Evolutionary conservation across 768 basidiomycete species (phyloP).

Genomic region (Mycena venus): DNA sequence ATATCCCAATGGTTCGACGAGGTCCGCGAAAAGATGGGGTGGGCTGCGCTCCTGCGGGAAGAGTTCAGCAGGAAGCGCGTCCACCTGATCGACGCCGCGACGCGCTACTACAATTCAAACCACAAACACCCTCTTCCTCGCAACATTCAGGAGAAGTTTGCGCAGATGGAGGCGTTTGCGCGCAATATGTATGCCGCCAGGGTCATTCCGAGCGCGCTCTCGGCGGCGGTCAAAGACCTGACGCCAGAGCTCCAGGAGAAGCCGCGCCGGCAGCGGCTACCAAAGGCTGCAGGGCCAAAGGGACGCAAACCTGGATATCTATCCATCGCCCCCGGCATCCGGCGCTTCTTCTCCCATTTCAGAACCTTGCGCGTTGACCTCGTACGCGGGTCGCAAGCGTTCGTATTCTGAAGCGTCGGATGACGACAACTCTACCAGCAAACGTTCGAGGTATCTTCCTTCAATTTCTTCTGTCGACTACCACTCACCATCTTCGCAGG

Average conservation of each 20-base stretch:
- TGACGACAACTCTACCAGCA: neutral
- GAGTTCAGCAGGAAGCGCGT: constrained; percentile 49
- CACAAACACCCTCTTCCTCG: constrained; percentile 34
- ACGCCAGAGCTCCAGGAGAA: constrained; percentile 36
- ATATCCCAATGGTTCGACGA: constrained; percentile 64
- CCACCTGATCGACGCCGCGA: constrained; percentile 54
- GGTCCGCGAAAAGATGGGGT: constrained; percentile 64
- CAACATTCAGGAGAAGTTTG: constrained; percentile 38
- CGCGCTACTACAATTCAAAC: constrained; percentile 44
- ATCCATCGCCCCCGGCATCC: constrained; percentile 20
- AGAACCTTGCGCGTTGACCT: constrained; percentile 26
- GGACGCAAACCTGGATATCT: neutral
- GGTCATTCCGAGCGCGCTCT: constrained; percentile 43
- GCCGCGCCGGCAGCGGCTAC: constrained; percentile 26
- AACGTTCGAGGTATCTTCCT: constrained; percentile 19
- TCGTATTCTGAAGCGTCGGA: constrained; percentile 14
- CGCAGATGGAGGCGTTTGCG: constrained; percentile 41
- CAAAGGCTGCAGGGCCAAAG: constrained; percentile 14
- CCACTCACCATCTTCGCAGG: neutral
- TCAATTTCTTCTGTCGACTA: neutral
- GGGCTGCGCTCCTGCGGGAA: constrained; percentile 56
- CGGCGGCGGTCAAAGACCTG: constrained; percentile 44
- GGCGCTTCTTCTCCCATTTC: constrained; percentile 23
- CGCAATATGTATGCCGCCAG: constrained; percentile 45
- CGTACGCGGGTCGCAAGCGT: constrained; percentile 18